phyloP scores from a whole-genome alignment of 306 rosid genomes.

The Ormosia semicastrata region DNA sequence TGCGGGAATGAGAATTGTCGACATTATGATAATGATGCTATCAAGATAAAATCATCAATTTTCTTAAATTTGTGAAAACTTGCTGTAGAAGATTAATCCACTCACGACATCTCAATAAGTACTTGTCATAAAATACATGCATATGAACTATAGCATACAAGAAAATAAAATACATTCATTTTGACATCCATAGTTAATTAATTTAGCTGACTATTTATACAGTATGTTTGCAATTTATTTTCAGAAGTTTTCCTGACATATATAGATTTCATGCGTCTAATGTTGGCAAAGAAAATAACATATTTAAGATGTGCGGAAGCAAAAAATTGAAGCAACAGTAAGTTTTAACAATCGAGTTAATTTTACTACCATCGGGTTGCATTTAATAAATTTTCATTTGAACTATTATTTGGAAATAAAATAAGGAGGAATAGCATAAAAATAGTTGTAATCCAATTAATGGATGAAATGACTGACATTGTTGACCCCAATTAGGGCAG shows the following conservation, averaged over 20 bases:
- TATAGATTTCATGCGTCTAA: no score
- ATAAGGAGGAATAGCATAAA: background rate
- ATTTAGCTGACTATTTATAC: background rate
- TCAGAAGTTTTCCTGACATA: background rate
- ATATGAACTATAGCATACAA: background rate
- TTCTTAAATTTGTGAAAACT: background rate
- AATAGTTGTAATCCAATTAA: background rate
- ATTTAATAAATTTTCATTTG: background rate
- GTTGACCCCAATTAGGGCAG: background rate
- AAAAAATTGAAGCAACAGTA: background rate
- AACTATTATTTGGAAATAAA: background rate
- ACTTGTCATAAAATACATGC: background rate
- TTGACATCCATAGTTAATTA: background rate
- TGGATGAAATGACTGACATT: background rate
- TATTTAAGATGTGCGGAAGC: background rate
- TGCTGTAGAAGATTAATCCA: background rate
- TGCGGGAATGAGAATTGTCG: background rate
- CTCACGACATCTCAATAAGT: background rate
- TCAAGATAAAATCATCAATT: background rate
- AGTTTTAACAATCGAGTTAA: background rate
- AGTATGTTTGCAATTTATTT: background rate
- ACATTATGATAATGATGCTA: background rate
- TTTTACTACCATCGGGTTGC: background rate
- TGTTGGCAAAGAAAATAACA: background rate
- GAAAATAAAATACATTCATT: background rate